Evolutionary conservation across 169 alveolate genomes (phyloP).

Genomic region (Eimeria falciformis): DNA sequence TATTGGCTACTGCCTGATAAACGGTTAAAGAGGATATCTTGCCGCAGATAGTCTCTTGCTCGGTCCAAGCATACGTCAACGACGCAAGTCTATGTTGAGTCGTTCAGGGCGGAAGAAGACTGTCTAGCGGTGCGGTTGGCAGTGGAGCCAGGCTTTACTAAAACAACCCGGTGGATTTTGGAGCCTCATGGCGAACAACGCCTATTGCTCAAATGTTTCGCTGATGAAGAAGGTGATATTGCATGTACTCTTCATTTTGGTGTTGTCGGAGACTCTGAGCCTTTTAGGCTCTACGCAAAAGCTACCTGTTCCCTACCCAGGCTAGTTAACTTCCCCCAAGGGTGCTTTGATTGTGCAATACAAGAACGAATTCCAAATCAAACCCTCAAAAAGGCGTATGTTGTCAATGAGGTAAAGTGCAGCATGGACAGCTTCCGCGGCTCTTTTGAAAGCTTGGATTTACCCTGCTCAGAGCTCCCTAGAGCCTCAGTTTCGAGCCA

Average conservation of each 20-base stretch:
- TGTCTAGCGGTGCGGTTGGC: conserved; percentile 11
- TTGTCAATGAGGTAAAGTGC: conserved; percentile 36
- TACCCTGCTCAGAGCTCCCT: no score
- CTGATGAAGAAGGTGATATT: conserved; percentile 50
- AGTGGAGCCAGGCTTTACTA: conserved; percentile 61
- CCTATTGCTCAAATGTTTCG: conserved; percentile 62
- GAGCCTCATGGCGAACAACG: conserved; percentile 69
- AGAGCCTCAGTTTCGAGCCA: no score
- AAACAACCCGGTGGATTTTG: conserved; percentile 64
- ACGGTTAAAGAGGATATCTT: no score
- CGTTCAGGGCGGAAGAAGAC: conserved; percentile 67
- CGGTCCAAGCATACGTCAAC: no score
- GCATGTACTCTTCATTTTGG: conserved; percentile 33
- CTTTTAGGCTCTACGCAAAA: conserved; percentile 15
- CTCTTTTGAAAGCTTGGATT: no score
- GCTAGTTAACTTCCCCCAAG: conserved; percentile 60
- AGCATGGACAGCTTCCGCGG: no score
- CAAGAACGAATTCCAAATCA: conserved; percentile 34
- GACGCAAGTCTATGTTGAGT: background rate
- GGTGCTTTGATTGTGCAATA: conserved; percentile 35
- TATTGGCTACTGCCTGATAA: no score
- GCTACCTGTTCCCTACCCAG: conserved; percentile 73
- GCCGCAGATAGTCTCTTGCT: no score
- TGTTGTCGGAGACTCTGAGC: conserved; percentile 67
- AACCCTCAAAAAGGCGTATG: conserved; percentile 22